phyloP scores from a whole-genome alignment of 768 basidiomycete genomes.

The Coprinopsis cinerea region DNA sequence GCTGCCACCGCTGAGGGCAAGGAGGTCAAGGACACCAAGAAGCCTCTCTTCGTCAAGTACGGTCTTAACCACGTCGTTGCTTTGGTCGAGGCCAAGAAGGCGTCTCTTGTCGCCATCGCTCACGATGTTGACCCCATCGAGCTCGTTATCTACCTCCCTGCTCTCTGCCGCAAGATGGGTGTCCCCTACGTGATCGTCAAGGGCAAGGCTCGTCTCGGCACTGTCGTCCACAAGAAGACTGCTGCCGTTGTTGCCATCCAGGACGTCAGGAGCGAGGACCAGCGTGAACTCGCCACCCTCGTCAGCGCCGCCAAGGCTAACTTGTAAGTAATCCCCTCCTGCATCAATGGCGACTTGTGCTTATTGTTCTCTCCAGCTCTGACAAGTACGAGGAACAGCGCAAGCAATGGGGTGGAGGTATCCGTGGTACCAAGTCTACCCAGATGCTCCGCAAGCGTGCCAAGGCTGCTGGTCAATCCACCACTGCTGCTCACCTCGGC shows the following conservation, averaged over 20 bases:
- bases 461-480: conserved; percentile 76
- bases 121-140: conserved; percentile 99
- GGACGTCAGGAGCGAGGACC: conserved; percentile 93
- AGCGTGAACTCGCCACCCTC: conserved; percentile 87
- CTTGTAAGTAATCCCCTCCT: conserved; percentile 57
- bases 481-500: conserved; percentile 47
- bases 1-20: conserved; percentile 78
- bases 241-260: conserved; percentile 86
- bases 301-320: conserved; percentile 94
- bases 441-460: conserved; percentile 93
- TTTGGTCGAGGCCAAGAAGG: conserved; percentile 92
- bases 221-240: conserved; percentile 98
- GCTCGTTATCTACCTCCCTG: conserved; percentile 96
- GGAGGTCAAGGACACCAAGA: conserved; percentile 71
- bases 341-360: neutral
- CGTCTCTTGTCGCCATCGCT: conserved; percentile 56
- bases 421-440: conserved; percentile 91
- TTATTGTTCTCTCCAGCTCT: conserved; percentile 39
- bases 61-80: conserved; percentile 97
- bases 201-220: conserved; percentile 96
- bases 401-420: conserved; percentile 92
- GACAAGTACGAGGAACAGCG: conserved; percentile 93
- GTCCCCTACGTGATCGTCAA: conserved; percentile 98
- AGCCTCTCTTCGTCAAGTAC: conserved; percentile 93
- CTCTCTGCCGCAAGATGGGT: conserved; percentile 99